Evolutionary conservation across 2,329 filamentous ascomycete genomes (phyloP).

Genomic region (Aureobasidium subglaciale): DNA sequence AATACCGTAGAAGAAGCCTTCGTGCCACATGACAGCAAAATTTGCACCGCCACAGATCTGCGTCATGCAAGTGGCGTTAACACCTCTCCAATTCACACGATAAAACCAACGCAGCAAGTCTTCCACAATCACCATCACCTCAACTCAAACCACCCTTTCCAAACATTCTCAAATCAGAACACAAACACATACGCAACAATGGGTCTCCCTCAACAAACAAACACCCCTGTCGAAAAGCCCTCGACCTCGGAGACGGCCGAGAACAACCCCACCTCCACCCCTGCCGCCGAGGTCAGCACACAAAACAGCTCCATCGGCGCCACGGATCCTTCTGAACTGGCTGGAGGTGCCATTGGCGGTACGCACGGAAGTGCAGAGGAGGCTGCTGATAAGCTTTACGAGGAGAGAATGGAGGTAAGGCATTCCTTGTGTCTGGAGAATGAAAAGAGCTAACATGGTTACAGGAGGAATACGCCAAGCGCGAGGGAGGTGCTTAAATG

Average conservation of each 20-base stretch:
- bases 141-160: not conserved
- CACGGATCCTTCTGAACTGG: not conserved
- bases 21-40: not conserved
- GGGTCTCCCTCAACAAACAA: conserved; percentile 15
- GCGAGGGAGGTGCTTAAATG: conserved; percentile 7
- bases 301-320: not conserved
- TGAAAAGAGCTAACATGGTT: not conserved
- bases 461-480: conserved; percentile 12
- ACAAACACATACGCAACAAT: not conserved
- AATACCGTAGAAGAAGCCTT: not conserved
- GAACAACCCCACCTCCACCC: not conserved
- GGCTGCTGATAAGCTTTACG: conserved; percentile 13
- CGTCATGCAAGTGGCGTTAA: not conserved
- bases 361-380: not conserved
- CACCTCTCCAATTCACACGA: not conserved
- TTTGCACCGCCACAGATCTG: not conserved
- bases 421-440: no score
- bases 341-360: conserved; percentile 13
- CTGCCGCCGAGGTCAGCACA: not conserved
- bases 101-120: not conserved
- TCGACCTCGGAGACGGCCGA: conserved; percentile 14
- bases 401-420: conserved; percentile 15
- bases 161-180: not conserved
- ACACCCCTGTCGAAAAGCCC: conserved; percentile 9
- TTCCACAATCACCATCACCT: not conserved